Evolutionary conservation across 2,329 filamentous ascomycete genomes (phyloP).

Genomic region (Grosmannia huntii): DNA sequence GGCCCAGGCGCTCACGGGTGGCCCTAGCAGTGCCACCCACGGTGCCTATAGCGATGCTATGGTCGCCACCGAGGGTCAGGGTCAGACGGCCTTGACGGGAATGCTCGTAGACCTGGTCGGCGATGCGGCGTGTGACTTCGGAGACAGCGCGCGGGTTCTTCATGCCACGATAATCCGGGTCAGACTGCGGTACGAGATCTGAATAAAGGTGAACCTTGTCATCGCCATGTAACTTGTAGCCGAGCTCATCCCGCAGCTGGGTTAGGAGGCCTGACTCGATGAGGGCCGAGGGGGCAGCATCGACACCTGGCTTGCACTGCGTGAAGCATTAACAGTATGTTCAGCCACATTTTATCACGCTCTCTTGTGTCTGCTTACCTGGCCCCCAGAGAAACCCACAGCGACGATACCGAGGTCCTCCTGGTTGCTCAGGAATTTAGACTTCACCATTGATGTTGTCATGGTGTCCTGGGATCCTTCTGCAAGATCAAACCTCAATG

Average conservation of each 20-base stretch:
- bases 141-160: slow-evolving; percentile 83
- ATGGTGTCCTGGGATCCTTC: slow-evolving; percentile 17
- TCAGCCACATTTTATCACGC: neutral
- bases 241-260: slow-evolving; percentile 72
- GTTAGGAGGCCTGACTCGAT: slow-evolving; percentile 78
- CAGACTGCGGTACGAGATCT: slow-evolving; percentile 55
- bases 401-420: slow-evolving; percentile 83
- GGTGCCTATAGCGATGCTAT: slow-evolving; percentile 91
- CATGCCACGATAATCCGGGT: slow-evolving; percentile 81
- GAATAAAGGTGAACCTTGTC: slow-evolving; percentile 69
- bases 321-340: neutral
- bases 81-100: slow-evolving; percentile 74
- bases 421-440: slow-evolving; percentile 67
- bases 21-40: slow-evolving; percentile 80
- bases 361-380: slow-evolving; percentile 41
- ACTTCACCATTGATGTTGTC: slow-evolving; percentile 41
- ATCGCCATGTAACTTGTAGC: slow-evolving; percentile 80
- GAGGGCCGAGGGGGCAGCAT: slow-evolving; percentile 77
- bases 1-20: slow-evolving; percentile 64
- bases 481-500: neutral
- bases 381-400: slow-evolving; percentile 91
- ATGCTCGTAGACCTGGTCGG: slow-evolving; percentile 76
- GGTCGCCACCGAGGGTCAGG: slow-evolving; percentile 87
- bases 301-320: slow-evolving; percentile 81
- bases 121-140: slow-evolving; percentile 68